These are phyloP conservation scores for Trifolium fragiferum DNA, from an alignment of 306 rosid genomes.

Conservation along the genomic window DNA sequence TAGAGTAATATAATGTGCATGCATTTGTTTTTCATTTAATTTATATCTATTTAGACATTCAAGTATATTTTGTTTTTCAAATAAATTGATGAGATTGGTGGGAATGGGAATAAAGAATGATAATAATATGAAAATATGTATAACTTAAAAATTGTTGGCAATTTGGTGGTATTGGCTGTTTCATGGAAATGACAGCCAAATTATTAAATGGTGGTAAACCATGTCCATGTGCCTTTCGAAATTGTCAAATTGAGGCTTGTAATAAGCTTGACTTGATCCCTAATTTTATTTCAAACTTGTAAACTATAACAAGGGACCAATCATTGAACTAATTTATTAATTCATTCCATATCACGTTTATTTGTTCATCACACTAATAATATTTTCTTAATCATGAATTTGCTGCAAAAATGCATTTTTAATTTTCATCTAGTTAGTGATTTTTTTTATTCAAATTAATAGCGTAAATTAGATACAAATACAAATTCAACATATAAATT, in stretches of 20 bases:
- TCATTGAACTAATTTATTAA: constrained; percentile 27
- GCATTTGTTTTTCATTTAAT: neutral
- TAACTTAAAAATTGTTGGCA: constrained; percentile 32
- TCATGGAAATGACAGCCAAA: constrained; percentile 50
- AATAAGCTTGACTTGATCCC: constrained; percentile 33
- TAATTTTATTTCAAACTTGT: constrained; percentile 20
- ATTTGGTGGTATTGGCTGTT: constrained; percentile 51
- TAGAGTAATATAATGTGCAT: neutral
- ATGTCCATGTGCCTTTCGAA: constrained; percentile 38
- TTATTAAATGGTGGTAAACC: constrained; percentile 42
- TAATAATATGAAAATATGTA: neutral
- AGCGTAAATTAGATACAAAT: too few species aligned
- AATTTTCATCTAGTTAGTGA: neutral
- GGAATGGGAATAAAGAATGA: neutral
- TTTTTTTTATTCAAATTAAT: too few species aligned
- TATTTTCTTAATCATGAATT: constrained; percentile 1
- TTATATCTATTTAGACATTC: neutral
- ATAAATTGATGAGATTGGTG: constrained; percentile 22
- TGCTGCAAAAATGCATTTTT: neutral
- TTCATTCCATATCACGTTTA: constrained; percentile 36
- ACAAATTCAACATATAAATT: too few species aligned
- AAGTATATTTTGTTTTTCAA: too few species aligned
- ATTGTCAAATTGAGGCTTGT: constrained; percentile 25
- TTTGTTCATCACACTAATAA: constrained; percentile 10
- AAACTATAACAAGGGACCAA: constrained; percentile 27